Evolutionary conservation across 2,329 filamentous ascomycete species (phyloP).

Genomic region (Macrophomina tecta): DNA sequence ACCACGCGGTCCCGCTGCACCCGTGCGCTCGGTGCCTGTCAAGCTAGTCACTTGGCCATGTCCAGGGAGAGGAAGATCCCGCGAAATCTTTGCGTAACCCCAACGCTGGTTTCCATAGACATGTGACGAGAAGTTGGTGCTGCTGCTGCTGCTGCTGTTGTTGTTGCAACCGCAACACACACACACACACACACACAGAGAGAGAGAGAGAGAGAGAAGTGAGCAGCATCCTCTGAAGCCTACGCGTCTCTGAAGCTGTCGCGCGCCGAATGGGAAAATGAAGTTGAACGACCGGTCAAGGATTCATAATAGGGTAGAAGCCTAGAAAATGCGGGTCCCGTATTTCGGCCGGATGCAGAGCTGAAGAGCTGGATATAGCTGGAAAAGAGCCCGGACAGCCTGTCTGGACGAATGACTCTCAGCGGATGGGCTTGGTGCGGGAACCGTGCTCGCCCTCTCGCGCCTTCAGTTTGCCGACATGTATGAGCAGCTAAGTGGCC

Average conservation of each 20-base stretch:
- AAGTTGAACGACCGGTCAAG: background rate
- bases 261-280: background rate
- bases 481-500: conserved; percentile 6
- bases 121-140: background rate
- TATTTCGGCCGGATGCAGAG: conserved; percentile 14
- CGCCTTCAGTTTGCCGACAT: conserved; percentile 10
- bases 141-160: too few species aligned
- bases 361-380: background rate
- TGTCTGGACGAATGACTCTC: background rate
- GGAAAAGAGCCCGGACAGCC: background rate
- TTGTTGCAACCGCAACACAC: background rate
- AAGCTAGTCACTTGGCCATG: background rate
- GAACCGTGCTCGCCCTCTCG: conserved; percentile 11
- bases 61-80: background rate
- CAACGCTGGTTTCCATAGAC: background rate
- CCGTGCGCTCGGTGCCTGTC: background rate
- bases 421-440: background rate
- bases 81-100: conserved; percentile 2
- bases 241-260: background rate
- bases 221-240: background rate
- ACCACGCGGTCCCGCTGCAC: background rate
- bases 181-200: background rate
- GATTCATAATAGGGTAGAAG: background rate
- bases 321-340: conserved; percentile 11
- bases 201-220: background rate